These are phyloP conservation scores for Knoxdaviesia proteae DNA, from an alignment of 2,329 filamentous ascomycete genomes.

Conservation along the genomic window DNA sequence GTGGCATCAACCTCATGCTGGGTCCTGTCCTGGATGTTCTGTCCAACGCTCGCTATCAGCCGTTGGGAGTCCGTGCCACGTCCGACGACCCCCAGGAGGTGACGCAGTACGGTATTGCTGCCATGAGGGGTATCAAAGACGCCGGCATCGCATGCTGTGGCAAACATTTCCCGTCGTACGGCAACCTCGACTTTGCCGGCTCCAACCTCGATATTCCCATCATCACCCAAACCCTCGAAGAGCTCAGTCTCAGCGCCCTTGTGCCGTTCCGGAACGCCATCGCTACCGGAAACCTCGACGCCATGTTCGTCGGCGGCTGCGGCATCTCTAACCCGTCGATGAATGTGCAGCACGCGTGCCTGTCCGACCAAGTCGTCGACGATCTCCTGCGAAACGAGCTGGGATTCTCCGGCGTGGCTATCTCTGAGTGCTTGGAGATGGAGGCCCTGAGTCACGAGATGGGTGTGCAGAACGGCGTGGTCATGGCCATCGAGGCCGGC, in stretches of 20 bases:
- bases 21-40: constrained; percentile 86
- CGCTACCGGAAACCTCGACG: constrained; percentile 58
- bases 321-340: constrained; percentile 80
- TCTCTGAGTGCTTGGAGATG: constrained; percentile 94
- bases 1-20: constrained; percentile 89
- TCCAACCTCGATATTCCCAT: constrained; percentile 84
- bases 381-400: constrained; percentile 74
- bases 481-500: constrained; percentile 93
- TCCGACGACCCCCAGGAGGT: constrained; percentile 92
- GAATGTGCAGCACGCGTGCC: constrained; percentile 86
- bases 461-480: constrained; percentile 86
- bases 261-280: constrained; percentile 87
- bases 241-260: constrained; percentile 75
- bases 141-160: constrained; percentile 76
- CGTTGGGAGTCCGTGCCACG: constrained; percentile 69
- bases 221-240: constrained; percentile 84
- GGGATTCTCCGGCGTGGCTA: constrained; percentile 76
- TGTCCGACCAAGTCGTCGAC: constrained; percentile 84
- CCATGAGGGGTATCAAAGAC: constrained; percentile 82
- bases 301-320: constrained; percentile 90
- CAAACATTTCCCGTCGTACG: constrained; percentile 93
- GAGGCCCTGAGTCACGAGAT: constrained; percentile 89
- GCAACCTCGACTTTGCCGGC: constrained; percentile 81
- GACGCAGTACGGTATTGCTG: constrained; percentile 75
- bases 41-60: constrained; percentile 81